Conservation (phyloP, 2,329 filamentous ascomycete species). For the Verticillium nonalfalfae region DNA sequence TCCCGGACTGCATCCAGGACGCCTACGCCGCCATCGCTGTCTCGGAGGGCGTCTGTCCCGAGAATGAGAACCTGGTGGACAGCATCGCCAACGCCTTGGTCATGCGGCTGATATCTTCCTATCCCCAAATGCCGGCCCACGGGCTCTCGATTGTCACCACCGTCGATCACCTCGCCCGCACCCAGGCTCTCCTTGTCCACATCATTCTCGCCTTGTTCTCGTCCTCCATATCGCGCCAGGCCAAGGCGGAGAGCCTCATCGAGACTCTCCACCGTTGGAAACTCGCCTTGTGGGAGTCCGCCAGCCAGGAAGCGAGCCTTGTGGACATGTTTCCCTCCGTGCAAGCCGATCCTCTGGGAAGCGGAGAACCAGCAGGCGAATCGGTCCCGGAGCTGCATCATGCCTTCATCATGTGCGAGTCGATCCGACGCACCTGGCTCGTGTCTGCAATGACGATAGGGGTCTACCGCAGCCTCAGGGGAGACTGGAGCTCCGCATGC, state of each 20-base stretch:
- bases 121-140: not conserved
- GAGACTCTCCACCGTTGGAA: constrained; percentile 12
- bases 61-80: constrained; percentile 4
- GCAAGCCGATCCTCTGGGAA: not conserved
- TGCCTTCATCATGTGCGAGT: constrained; percentile 23
- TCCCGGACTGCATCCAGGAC: constrained; percentile 12
- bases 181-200: constrained; percentile 16
- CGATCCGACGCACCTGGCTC: constrained; percentile 17
- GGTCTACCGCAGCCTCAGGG: constrained; percentile 11
- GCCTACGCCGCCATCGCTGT: constrained; percentile 9
- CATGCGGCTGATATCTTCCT: not conserved
- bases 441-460: constrained; percentile 9
- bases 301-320: constrained; percentile 5
- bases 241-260: constrained; percentile 14
- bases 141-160: constrained; percentile 2
- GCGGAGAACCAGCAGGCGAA: constrained; percentile 2
- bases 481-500: constrained; percentile 6
- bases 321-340: not conserved
- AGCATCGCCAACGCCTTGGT: not conserved
- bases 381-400: constrained; percentile 15
- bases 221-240: constrained; percentile 14
- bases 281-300: constrained; percentile 9
- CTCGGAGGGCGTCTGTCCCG: constrained; percentile 1
- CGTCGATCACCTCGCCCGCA: constrained; percentile 12
- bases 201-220: constrained; percentile 16